These are phyloP conservation scores for Phlyctochytrium arcticum DNA, from an alignment of 192 early-diverging fungal genomes.

Conservation along the genomic window DNA sequence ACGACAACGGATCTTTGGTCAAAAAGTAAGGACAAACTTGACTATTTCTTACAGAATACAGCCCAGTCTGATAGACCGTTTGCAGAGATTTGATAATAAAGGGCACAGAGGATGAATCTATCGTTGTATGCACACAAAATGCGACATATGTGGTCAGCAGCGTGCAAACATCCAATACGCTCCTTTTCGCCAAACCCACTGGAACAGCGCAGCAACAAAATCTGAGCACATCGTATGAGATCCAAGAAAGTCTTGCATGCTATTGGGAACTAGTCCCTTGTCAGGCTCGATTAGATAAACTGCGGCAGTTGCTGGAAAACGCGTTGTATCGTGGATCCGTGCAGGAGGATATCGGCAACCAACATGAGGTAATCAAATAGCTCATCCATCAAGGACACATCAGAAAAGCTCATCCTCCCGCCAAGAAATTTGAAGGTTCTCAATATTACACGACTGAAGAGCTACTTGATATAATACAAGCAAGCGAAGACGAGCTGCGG, in stretches of 20 bases:
- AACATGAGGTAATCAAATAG: no score
- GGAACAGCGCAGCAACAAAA: background rate
- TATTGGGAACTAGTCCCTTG: constrained; percentile 13
- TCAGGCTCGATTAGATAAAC: constrained; percentile 17
- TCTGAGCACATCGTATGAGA: background rate
- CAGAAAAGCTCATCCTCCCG: background rate
- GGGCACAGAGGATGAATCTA: constrained; percentile 24
- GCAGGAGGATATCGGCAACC: constrained; percentile 10
- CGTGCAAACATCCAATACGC: constrained; percentile 40
- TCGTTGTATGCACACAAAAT: constrained; percentile 27
- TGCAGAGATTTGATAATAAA: constrained; percentile 25
- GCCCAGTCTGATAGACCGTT: no score
- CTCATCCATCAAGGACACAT: no score
- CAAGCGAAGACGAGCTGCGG: constrained; percentile 23
- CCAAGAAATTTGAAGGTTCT: background rate
- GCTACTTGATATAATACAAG: constrained; percentile 20
- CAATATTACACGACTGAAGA: constrained; percentile 3
- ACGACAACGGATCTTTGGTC: no score
- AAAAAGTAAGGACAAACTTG: no score
- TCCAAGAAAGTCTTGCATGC: constrained; percentile 3
- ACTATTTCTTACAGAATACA: no score
- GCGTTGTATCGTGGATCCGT: constrained; percentile 11
- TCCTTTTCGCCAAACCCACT: constrained; percentile 13
- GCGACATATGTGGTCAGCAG: constrained; percentile 28
- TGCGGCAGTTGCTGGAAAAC: constrained; percentile 2